Conservation (phyloP, 2,329 filamentous ascomycete species). For the Paracamarosporium sp. region DNA sequence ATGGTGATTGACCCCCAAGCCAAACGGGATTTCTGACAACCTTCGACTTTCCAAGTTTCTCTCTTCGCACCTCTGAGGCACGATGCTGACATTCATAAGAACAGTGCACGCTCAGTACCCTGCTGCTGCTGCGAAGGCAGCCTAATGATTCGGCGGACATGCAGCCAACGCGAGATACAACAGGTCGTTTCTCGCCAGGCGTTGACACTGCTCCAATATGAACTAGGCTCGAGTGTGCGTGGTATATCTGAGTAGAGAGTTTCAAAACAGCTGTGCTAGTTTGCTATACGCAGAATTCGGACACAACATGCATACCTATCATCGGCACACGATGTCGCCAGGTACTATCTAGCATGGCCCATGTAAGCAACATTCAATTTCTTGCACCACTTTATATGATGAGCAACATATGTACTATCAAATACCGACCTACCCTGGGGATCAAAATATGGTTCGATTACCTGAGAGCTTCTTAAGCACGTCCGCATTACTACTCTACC, state of each 20-base stretch:
- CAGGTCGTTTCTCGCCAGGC: not conserved
- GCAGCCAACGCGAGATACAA: not conserved
- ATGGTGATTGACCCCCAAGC: slow-evolving; percentile 51
- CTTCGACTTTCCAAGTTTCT: slow-evolving; percentile 7
- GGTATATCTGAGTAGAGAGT: not conserved
- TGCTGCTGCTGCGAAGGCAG: not conserved
- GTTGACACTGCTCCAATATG: not conserved
- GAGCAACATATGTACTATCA: slow-evolving; percentile 49
- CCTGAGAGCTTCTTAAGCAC: slow-evolving; percentile 30
- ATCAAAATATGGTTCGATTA: slow-evolving; percentile 48
- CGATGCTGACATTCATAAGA: slow-evolving; percentile 26
- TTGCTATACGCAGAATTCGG: not conserved
- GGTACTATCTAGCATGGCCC: no score
- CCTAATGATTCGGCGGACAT: not conserved
- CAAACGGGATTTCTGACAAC: slow-evolving; percentile 48
- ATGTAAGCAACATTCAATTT: not conserved
- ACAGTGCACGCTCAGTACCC: slow-evolving; percentile 1
- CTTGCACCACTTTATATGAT: slow-evolving; percentile 29
- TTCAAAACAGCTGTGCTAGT: not conserved
- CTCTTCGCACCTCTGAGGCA: slow-evolving; percentile 11
- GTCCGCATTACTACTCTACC: not conserved
- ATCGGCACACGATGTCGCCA: not conserved
- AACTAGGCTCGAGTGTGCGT: not conserved
- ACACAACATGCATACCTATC: slow-evolving; percentile 5
- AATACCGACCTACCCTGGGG: slow-evolving; percentile 47